Base-by-base conservation (phyloP, 306 rosid species). In the Mimosa bimucronata region DNA sequence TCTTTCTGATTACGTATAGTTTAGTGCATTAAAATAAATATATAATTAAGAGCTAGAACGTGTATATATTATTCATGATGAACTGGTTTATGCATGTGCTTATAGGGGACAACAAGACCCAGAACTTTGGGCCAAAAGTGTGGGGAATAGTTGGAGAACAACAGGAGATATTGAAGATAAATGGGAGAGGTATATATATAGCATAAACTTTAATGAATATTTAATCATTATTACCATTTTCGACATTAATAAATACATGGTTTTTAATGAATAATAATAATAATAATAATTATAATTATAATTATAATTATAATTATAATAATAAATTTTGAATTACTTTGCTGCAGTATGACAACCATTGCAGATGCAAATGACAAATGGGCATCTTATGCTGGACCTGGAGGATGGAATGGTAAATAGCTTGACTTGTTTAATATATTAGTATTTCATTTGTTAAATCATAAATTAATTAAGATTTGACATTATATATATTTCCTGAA, bases 121-220 rank as follows among this genome's bases (percentile, higher is more conserved):
- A 1, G 91, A 93, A 58, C 85, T 84, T 48, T 89, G 95, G 97
- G 97, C 87, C 14, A 74, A 62, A 31, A 81, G 75, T 46, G 81
- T 92, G 26, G 97, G 92, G 66, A 90, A 92, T 73, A 92, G 94
- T 77, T 92, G 97, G 97, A 90, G 95, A 86, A 92, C 97, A 60
- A 90, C 97, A 1, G 88, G 85, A 44, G 97, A 92, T 80, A 92
- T 92, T 78, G 29, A 75, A 71, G 94, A 92, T 84, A 86, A 65
- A 3, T 92, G 97, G 97, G 50, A 72, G 0, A 90, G 92, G 97
- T 52, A 7, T 19, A 21, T 55, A 8, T 21, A 55, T 21, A 40
- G 60, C 46, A 23, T 37, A 41, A 53, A 16, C 75, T 18, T 15
- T n/a, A 66, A 75, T 25, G 30, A 64, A 58, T 31, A 52, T 44